Percentiles rank a stretch among this genome's conserved stretches.
Conservation (phyloP, 306 rosid species). For the Prunus mira region DNA sequence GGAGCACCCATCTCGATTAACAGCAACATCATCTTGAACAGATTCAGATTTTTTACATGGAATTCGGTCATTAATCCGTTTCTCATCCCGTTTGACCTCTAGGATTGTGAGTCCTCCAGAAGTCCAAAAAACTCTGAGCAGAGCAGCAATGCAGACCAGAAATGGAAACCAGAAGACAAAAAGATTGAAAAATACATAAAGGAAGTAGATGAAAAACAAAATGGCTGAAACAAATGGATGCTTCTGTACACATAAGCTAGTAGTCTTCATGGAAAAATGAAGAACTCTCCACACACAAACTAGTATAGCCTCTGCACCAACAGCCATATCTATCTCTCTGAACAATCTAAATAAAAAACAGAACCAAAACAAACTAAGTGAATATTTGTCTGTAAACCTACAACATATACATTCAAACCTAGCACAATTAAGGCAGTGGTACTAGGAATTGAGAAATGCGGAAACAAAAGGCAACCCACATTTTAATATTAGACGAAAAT, state of each 20-base stretch:
- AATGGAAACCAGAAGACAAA: constrained; percentile 62
- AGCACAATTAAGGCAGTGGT: background rate
- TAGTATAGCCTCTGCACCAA: constrained; percentile 47
- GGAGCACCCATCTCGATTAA: constrained; percentile 27
- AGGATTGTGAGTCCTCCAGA: constrained; percentile 50
- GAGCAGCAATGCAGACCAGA: constrained; percentile 43
- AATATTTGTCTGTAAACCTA: background rate
- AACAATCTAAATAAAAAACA: background rate
- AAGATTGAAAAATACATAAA: constrained; percentile 47
- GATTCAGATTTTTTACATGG: background rate
- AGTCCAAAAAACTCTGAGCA: constrained; percentile 64
- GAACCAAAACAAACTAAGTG: background rate
- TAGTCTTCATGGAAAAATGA: constrained; percentile 29
- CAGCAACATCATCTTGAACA: constrained; percentile 13
- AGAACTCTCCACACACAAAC: constrained; percentile 33
- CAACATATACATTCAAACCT: background rate
- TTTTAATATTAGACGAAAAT: background rate
- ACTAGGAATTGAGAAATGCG: background rate
- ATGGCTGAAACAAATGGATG: constrained; percentile 49
- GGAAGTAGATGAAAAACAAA: constrained; percentile 14
- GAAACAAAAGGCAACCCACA: constrained; percentile 1
- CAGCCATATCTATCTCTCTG: constrained; percentile 43
- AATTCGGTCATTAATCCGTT: constrained; percentile 3
- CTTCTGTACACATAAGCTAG: constrained; percentile 33
- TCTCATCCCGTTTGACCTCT: constrained; percentile 24